phyloP scores from a whole-genome alignment of 306 rosid genomes.

The Myrica gale region DNA sequence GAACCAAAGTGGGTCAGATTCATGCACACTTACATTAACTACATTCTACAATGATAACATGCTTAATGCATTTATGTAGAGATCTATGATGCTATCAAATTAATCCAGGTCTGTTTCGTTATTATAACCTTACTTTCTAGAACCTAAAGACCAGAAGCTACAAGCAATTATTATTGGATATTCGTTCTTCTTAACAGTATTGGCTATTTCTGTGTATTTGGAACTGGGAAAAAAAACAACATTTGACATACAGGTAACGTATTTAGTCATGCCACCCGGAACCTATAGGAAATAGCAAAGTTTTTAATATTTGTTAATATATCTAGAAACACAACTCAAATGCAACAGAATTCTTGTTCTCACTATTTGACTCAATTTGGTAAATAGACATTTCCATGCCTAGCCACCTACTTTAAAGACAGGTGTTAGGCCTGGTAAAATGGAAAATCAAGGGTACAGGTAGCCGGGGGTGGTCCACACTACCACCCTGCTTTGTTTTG shows the following conservation, averaged over 20 bases:
- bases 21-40: neutral
- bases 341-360: no score
- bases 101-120: neutral
- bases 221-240: neutral
- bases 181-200: neutral
- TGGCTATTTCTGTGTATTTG: no score
- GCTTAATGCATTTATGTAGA: neutral
- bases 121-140: no score
- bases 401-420: no score
- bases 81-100: neutral
- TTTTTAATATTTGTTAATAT: neutral
- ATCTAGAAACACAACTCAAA: neutral
- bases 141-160: no score
- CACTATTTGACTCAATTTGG: no score
- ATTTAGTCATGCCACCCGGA: neutral
- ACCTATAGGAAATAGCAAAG: neutral
- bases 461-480: no score
- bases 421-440: no score
- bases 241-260: neutral
- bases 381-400: no score
- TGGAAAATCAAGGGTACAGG: no score
- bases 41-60: neutral
- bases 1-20: conserved; percentile 18
- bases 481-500: no score
- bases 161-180: no score